Evolutionary conservation across 163 green algal genomes (phyloP).

Genomic region (Botryococcus braunii): DNA sequence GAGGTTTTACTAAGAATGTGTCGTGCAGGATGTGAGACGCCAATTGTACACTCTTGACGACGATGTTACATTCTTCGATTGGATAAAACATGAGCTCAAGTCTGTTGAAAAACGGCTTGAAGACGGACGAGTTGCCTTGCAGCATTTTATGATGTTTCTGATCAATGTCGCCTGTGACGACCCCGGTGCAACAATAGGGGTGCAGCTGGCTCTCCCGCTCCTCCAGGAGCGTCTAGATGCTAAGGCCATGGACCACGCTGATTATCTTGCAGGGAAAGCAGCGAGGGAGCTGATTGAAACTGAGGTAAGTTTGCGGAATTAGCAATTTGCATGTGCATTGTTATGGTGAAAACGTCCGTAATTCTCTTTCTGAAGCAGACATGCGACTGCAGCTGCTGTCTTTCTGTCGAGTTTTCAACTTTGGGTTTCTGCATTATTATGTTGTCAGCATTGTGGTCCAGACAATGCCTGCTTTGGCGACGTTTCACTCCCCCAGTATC

Average conservation of each 20-base stretch:
- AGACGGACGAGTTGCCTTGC: conserved; percentile 58
- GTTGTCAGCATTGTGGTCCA: no score
- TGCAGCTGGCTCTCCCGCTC: conserved; percentile 61
- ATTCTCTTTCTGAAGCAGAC: conserved; percentile 1
- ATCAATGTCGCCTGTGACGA: conserved; percentile 80
- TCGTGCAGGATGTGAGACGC: conserved; percentile 62
- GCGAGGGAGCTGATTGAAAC: no score
- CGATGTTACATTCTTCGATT: conserved; percentile 56
- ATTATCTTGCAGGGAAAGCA: conserved; percentile 45
- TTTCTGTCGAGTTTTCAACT: no score
- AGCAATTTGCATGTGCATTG: conserved; percentile 58
- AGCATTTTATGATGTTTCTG: conserved; percentile 68
- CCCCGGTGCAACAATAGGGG: conserved; percentile 53
- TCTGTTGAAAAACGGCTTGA: conserved; percentile 54
- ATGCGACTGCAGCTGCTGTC: no score
- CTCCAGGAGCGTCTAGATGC: conserved; percentile 63
- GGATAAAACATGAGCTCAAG: conserved; percentile 48
- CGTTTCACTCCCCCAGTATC: no score
- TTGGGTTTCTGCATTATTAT: no score
- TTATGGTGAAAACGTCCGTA: background rate
- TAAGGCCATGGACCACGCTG: conserved; percentile 40
- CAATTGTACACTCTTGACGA: conserved; percentile 69
- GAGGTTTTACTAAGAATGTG: no score
- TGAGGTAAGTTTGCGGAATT: conserved; percentile 35
- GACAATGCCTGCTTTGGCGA: no score